These are phyloP conservation scores for Ramaria rubella DNA, from an alignment of 768 basidiomycete genomes.

Conservation along the genomic window DNA sequence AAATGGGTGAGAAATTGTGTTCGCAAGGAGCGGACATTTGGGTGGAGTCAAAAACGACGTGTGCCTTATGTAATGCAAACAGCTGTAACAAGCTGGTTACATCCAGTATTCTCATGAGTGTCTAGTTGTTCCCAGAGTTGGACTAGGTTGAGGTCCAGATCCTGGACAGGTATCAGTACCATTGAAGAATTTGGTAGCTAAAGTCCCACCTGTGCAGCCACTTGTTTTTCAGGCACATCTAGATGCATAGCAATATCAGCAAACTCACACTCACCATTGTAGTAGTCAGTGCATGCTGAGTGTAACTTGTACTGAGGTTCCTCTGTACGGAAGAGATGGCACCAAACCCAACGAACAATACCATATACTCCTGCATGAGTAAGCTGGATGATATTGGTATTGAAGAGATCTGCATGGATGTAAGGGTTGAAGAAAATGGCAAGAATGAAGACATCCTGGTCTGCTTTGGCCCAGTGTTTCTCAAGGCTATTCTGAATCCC, in stretches of 20 bases:
- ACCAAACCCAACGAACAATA: slow-evolving; percentile 12
- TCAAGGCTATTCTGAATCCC: slow-evolving; percentile 23
- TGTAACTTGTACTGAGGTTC: slow-evolving; percentile 1
- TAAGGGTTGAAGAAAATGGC: slow-evolving; percentile 32
- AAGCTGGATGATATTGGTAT: neutral
- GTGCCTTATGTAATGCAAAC: too few species aligned
- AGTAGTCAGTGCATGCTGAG: slow-evolving; percentile 10
- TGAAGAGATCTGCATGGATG: slow-evolving; percentile 8
- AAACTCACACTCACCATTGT: neutral
- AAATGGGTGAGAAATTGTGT: too few species aligned
- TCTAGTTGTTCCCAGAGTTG: neutral
- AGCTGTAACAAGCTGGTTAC: neutral
- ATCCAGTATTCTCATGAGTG: neutral
- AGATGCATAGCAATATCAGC: slow-evolving; percentile 9
- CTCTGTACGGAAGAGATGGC: slow-evolving; percentile 3
- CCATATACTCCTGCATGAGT: neutral
- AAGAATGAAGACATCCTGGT: slow-evolving; percentile 32
- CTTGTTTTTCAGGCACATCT: neutral
- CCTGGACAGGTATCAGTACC: too few species aligned
- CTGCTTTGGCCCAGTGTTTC: slow-evolving; percentile 26
- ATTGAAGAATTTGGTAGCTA: too few species aligned
- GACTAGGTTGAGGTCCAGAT: neutral
- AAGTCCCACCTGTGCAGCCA: neutral
- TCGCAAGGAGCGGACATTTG: too few species aligned
- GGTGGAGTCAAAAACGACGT: too few species aligned